Conservation (phyloP, 1,139 yeast species). For the Candida tropicalis region DNA sequence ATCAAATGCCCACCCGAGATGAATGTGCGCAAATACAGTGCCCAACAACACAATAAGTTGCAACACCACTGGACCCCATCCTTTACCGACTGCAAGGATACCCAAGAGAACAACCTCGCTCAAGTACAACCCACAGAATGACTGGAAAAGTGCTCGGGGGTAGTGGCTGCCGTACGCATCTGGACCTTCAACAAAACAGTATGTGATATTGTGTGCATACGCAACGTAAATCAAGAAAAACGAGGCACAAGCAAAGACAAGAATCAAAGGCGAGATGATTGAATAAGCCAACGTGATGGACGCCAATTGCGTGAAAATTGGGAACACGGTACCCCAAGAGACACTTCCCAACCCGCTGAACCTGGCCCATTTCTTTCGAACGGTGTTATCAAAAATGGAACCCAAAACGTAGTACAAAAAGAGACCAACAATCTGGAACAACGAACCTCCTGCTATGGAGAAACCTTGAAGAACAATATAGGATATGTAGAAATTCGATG, state of each 20-base stretch:
- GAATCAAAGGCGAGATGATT: conserved; percentile 72
- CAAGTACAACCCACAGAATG: conserved; percentile 83
- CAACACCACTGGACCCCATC: conserved; percentile 91
- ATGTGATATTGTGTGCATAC: conserved; percentile 75
- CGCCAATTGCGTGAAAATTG: conserved; percentile 79
- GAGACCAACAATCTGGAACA: conserved; percentile 77
- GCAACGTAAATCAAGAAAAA: conserved; percentile 77
- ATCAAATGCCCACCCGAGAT: conserved; percentile 63
- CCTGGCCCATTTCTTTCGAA: conserved; percentile 84
- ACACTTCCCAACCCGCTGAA: conserved; percentile 62
- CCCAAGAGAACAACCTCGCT: conserved; percentile 87
- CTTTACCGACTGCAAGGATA: conserved; percentile 84
- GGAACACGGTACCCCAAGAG: conserved; percentile 90
- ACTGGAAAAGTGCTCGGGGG: conserved; percentile 86
- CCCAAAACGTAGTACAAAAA: conserved; percentile 74
- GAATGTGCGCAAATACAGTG: conserved; percentile 68
- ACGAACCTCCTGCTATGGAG: conserved; percentile 74
- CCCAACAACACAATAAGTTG: conserved; percentile 65
- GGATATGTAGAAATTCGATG: conserved; percentile 83
- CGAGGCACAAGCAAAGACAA: conserved; percentile 70
- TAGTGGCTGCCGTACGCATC: conserved; percentile 86
- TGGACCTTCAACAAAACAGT: conserved; percentile 60
- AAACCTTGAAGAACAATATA: conserved; percentile 81
- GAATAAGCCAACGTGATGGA: conserved; percentile 80
- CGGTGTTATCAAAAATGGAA: conserved; percentile 70